phyloP scores from a whole-genome alignment of 306 rosid species.

The Ormosia emarginata region DNA sequence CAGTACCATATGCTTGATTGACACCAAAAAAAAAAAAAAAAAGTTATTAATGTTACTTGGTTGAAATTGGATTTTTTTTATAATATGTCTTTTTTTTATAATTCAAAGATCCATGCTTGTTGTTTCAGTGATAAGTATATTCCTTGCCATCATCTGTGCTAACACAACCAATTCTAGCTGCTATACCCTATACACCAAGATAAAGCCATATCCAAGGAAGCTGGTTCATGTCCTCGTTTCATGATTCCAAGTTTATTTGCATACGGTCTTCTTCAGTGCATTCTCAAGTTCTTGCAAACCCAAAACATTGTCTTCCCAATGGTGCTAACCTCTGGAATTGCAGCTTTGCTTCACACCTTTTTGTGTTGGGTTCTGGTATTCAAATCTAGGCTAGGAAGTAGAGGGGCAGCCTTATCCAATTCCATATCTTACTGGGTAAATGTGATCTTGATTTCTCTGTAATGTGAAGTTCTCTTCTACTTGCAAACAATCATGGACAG shows the following conservation, averaged over 20 bases:
- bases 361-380: constrained; percentile 48
- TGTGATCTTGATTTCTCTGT: constrained; percentile 41
- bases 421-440: constrained; percentile 57
- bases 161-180: constrained; percentile 39
- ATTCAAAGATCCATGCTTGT: constrained; percentile 51
- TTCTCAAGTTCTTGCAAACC: constrained; percentile 49
- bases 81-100: too few species aligned
- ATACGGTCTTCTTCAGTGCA: constrained; percentile 48
- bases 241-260: constrained; percentile 55
- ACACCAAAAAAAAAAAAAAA: too few species aligned
- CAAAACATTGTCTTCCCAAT: constrained; percentile 55
- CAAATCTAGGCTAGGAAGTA: constrained; percentile 44
- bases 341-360: constrained; percentile 34
- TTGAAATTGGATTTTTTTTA: too few species aligned
- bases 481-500: constrained; percentile 50
- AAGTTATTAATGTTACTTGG: too few species aligned
- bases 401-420: constrained; percentile 56
- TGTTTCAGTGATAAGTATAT: constrained; percentile 35
- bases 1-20: constrained; percentile 52
- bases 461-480: constrained; percentile 58
- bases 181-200: constrained; percentile 50
- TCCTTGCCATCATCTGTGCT: constrained; percentile 45
- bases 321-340: constrained; percentile 41
- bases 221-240: constrained; percentile 45
- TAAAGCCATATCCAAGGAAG: constrained; percentile 36